Conservation (phyloP, 73 alveolate species). For the Paramecium biaurelia region DNA sequence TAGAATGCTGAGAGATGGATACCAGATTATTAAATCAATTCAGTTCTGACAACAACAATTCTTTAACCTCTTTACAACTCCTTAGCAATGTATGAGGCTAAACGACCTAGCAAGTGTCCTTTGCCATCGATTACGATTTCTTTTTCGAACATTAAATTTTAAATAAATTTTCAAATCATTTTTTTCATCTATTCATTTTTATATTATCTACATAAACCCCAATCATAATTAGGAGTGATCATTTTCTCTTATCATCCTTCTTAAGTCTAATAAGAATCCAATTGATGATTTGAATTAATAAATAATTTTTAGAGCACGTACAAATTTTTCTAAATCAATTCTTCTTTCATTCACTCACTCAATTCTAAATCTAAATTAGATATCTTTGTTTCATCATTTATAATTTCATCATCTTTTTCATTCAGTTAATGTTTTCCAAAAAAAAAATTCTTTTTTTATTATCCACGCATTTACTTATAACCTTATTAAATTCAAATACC, state of each 20-base stretch:
- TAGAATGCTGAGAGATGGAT: background rate
- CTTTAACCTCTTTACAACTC: slow-evolving; percentile 93
- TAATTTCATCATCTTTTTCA: background rate
- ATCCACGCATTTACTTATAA: no score
- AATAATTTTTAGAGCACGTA: no score
- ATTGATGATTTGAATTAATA: background rate
- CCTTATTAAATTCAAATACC: no score
- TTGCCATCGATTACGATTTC: slow-evolving; percentile 96
- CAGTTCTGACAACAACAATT: slow-evolving; percentile 93
- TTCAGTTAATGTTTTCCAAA: background rate
- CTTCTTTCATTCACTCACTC: no score
- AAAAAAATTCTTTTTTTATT: no score
- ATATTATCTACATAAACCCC: background rate
- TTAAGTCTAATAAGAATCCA: background rate
- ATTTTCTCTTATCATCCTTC: background rate
- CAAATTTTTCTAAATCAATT: no score
- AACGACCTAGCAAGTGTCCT: slow-evolving; percentile 99
- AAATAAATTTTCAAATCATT: slow-evolving; percentile 26
- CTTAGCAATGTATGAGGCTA: slow-evolving; percentile 98
- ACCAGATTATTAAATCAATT: slow-evolving; percentile 79
- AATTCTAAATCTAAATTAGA: no score
- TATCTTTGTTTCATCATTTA: no score
- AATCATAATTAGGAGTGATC: background rate
- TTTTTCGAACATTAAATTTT: slow-evolving; percentile 86
- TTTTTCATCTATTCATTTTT: background rate